Evolutionary conservation across 202 grass and related monocot species (phyloP).

Genomic region (Saccharum hybrid): DNA sequence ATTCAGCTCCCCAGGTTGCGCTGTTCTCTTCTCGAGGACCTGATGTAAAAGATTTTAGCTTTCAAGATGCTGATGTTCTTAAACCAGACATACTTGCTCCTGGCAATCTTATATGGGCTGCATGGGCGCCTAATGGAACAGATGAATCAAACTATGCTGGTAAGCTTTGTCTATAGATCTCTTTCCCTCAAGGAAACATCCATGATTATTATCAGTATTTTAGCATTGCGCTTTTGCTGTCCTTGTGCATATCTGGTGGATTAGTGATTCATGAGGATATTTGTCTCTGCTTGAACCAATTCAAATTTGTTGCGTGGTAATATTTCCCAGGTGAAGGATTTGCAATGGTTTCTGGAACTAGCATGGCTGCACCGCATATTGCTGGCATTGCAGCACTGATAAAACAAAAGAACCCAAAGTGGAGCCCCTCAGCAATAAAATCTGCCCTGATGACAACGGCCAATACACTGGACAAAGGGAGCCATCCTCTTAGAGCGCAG

Average conservation of each 20-base stretch:
- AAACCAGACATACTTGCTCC: slow-evolving; percentile 97
- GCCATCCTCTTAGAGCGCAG: slow-evolving; percentile 80
- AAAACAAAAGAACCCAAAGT: slow-evolving; percentile 95
- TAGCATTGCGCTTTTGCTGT: neutral
- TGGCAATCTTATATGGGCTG: slow-evolving; percentile 96
- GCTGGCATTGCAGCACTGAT: slow-evolving; percentile 93
- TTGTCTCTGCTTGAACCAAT: neutral
- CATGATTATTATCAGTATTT: slow-evolving; percentile 11
- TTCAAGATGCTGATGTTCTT: slow-evolving; percentile 96
- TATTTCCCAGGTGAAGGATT: slow-evolving; percentile 84
- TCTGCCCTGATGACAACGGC: slow-evolving; percentile 97
- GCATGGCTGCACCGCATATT: slow-evolving; percentile 98
- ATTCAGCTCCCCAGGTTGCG: slow-evolving; percentile 94
- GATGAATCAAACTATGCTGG: slow-evolving; percentile 91
- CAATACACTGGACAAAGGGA: slow-evolving; percentile 75
- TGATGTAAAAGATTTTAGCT: slow-evolving; percentile 99
- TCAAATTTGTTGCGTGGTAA: neutral
- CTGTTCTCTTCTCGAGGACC: slow-evolving; percentile 96
- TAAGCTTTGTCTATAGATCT: slow-evolving; percentile 34
- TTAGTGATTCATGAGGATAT: neutral
- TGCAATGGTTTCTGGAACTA: slow-evolving; percentile 98
- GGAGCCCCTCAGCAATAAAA: slow-evolving; percentile 95
- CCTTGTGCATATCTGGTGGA: slow-evolving; percentile 1
- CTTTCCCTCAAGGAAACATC: neutral
- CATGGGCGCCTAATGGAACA: slow-evolving; percentile 94